Conservation (phyloP, 306 rosid genomes). For the Sindora glabra region DNA sequence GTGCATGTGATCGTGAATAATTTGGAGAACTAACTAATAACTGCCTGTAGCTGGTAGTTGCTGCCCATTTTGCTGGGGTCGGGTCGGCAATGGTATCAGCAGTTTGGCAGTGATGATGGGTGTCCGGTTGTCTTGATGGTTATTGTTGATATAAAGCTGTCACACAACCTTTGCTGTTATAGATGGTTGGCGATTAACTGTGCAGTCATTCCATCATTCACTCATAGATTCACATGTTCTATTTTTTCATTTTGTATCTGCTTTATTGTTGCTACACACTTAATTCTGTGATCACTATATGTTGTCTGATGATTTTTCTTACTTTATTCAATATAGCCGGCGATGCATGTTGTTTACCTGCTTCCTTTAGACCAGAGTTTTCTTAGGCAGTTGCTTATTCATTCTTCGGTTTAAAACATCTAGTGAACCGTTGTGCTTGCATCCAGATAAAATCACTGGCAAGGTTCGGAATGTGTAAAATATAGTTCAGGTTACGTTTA, state of each 20-base stretch:
- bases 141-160: conserved; percentile 26
- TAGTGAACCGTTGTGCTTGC: too few relatives aligned
- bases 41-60: conserved; percentile 33
- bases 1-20: conserved; percentile 34
- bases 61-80: conserved; percentile 41
- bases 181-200: conserved; percentile 8
- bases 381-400: too few relatives aligned
- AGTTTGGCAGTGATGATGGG: conserved; percentile 24
- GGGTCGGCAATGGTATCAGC: conserved; percentile 37
- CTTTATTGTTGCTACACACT: too few relatives aligned
- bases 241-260: not conserved
- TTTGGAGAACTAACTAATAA: conserved; percentile 36
- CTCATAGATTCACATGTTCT: not conserved
- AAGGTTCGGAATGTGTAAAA: too few relatives aligned
- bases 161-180: not conserved
- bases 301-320: too few relatives aligned
- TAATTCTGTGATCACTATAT: too few relatives aligned
- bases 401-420: too few relatives aligned
- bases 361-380: too few relatives aligned
- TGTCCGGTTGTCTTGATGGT: conserved; percentile 34
- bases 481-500: too few relatives aligned
- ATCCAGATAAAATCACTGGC: too few relatives aligned
- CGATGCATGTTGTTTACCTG: too few relatives aligned
- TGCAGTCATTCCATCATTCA: not conserved
- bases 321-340: too few relatives aligned